Base-by-base conservation (phyloP, 495 filamentous ascomycete genomes). In the Hapsidospora chrysogenum region DNA sequence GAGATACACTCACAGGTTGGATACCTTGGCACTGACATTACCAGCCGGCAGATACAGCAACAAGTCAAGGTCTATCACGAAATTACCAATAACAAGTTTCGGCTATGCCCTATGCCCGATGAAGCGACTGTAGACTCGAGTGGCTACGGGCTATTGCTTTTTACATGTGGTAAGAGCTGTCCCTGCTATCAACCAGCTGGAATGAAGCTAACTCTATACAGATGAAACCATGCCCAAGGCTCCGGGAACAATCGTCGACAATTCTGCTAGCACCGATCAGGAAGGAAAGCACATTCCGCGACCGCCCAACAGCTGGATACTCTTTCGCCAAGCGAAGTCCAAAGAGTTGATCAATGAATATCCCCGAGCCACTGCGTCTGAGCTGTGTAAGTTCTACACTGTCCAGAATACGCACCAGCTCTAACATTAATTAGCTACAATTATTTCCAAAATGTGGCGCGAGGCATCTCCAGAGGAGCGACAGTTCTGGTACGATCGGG, bases 231-330 rank as follows among this genome's bases (percentile, higher is more conserved):
- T 11, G n/a, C 16, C 31, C 17, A 33, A 14, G 17, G 11, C 16
- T 2, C 9, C 7, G n/a, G n/a, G n/a, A n/a, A n/a, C n/a, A n/a
- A n/a, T n/a, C 17, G 7, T n/a, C 23, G 23, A 26, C 7, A 26
- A 7, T 26, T 7, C n/a, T 26, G 7, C n/a, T 26, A 19, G 9
- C 14, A 19, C 3, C 4, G 17, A 19, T 2, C 15, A 5, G 9
- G 31, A 11, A 9, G 3, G 10, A 33, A 19, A 34, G 4, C 15
- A 16, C 9, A 40, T 48, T 13, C 41, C 40, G 17, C 49, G 49
- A 23, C 49, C 49, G 0, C 34, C 36, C 9, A 52, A 52, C 30
- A 44, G 40, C n/a, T 49, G 39, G 37, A 49, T 49, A 23, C 33
- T 52, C 2, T 49, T 47, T 20, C 43, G 49, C 25, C 40, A 42